Conservation (phyloP, 1,284 basidiomycete species). For the Trametes sp. region DNA sequence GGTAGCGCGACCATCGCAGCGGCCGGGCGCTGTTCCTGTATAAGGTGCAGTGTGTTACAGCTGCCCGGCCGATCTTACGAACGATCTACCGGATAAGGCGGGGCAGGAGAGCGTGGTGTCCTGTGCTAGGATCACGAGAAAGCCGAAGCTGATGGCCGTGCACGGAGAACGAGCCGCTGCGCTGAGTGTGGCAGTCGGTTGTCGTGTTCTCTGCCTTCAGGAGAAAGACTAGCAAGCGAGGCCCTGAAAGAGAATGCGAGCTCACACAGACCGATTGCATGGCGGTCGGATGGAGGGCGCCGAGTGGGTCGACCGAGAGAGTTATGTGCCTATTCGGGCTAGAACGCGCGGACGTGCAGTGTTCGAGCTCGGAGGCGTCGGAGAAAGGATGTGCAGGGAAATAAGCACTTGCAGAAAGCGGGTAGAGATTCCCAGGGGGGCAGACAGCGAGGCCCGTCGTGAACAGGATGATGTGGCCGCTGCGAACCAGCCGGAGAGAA, state of each 20-base stretch:
- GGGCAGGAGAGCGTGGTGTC: slow-evolving; percentile 4
- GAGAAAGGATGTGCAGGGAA: slow-evolving; percentile 15
- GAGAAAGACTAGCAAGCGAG: slow-evolving; percentile 1
- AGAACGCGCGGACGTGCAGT: slow-evolving; percentile 13
- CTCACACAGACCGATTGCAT: slow-evolving; percentile 21
- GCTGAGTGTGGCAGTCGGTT: slow-evolving; percentile 16
- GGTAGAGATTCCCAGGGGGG: slow-evolving; percentile 14
- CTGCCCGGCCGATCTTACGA: slow-evolving; percentile 15
- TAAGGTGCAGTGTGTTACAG: slow-evolving; percentile 9
- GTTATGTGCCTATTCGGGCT: slow-evolving; percentile 23
- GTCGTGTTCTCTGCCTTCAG: slow-evolving; percentile 10
- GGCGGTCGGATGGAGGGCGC: slow-evolving; percentile 11
- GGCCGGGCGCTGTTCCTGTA: slow-evolving; percentile 15
- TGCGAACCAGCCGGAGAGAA: background rate
- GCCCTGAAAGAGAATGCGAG: slow-evolving; percentile 10
- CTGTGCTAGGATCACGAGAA: slow-evolving; percentile 24
- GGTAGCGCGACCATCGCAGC: slow-evolving; percentile 31
- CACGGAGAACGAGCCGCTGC: slow-evolving; percentile 2
- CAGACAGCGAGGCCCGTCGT: background rate
- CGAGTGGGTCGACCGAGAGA: slow-evolving; percentile 24
- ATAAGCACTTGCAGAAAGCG: slow-evolving; percentile 19
- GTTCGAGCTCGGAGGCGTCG: slow-evolving; percentile 11
- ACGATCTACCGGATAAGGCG: slow-evolving; percentile 26
- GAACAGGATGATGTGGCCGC: slow-evolving; percentile 10
- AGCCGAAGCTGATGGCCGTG: slow-evolving; percentile 15